Conservation (phyloP, 495 filamentous ascomycete species). For the Aspergillus kassunensis region DNA sequence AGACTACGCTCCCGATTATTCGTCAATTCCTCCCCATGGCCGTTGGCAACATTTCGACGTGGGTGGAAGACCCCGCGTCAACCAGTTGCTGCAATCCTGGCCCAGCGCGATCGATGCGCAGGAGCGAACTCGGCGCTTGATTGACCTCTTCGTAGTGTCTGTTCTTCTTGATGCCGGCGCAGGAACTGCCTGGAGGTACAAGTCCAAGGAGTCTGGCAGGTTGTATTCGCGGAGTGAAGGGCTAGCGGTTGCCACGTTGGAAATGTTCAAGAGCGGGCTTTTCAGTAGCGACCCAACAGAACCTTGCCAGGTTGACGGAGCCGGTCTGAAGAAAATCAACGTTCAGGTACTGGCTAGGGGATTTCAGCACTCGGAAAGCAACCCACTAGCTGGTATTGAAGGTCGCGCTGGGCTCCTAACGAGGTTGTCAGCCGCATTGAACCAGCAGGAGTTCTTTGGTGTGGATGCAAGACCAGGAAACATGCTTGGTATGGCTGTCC, state of each 20-base stretch:
- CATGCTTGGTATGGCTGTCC: constrained; percentile 72
- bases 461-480: constrained; percentile 82
- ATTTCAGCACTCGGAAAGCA: constrained; percentile 76
- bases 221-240: constrained; percentile 85
- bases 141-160: constrained; percentile 66
- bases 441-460: constrained; percentile 82
- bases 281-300: constrained; percentile 81
- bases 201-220: constrained; percentile 83
- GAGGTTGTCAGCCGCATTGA: constrained; percentile 70
- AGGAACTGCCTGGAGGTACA: constrained; percentile 72
- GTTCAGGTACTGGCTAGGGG: constrained; percentile 70
- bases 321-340: constrained; percentile 70
- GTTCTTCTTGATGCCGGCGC: constrained; percentile 67
- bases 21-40: constrained; percentile 69
- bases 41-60: constrained; percentile 72
- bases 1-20: constrained; percentile 84
- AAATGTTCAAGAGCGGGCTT: constrained; percentile 95
- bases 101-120: constrained; percentile 56
- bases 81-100: constrained; percentile 63
- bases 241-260: constrained; percentile 86
- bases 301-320: constrained; percentile 85
- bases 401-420: constrained; percentile 79
- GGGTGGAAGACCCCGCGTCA: constrained; percentile 61
- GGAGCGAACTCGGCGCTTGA: constrained; percentile 60
- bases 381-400: constrained; percentile 83